Conservation (phyloP, 345 rosid species). For the Triadica sebifera region DNA sequence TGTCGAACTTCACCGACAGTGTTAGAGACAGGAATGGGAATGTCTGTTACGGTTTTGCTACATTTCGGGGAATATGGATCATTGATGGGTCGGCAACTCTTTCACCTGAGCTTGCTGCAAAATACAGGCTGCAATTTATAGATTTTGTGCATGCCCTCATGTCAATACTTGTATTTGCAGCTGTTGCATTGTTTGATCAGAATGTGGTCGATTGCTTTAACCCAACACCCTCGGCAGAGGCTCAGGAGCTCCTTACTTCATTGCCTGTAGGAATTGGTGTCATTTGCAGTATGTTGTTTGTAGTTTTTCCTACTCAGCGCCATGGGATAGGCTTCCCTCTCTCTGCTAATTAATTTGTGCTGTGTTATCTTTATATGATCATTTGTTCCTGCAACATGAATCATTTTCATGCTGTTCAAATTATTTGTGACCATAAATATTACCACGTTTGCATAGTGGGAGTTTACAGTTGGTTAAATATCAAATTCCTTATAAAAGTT, state of each 20-base stretch:
- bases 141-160: constrained; percentile 76
- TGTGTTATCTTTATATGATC: too few species aligned
- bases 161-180: constrained; percentile 76
- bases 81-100: constrained; percentile 69
- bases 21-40: constrained; percentile 68
- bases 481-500: too few species aligned
- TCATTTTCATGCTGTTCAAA: too few species aligned
- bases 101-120: constrained; percentile 50
- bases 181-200: constrained; percentile 69
- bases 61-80: constrained; percentile 67
- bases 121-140: constrained; percentile 52
- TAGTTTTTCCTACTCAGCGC: constrained; percentile 75
- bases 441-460: too few species aligned
- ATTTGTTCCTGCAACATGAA: too few species aligned
- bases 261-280: constrained; percentile 83
- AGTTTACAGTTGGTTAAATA: too few species aligned
- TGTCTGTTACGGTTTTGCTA: constrained; percentile 72
- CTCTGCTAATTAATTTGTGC: constrained; percentile 16
- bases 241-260: constrained; percentile 64
- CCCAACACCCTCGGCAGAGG: constrained; percentile 66
- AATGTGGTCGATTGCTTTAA: constrained; percentile 68
- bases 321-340: constrained; percentile 90
- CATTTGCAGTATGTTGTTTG: constrained; percentile 74
- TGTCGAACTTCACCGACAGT: constrained; percentile 77
- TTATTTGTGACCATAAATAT: too few species aligned